Base-by-base conservation (phyloP, 306 rosid species). In the Lithocarpus polystachyus region DNA sequence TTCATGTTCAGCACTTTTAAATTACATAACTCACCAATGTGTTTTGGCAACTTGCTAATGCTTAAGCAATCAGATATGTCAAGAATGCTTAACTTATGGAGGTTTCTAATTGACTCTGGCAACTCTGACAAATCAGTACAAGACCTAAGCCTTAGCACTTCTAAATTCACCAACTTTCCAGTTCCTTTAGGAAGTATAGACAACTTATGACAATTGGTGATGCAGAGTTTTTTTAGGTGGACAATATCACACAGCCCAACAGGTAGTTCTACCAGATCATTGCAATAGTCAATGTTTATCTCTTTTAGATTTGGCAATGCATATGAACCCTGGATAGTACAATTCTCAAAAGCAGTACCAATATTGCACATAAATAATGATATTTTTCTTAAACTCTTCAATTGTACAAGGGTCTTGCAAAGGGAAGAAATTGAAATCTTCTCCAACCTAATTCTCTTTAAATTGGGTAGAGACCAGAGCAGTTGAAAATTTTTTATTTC, bases 331-430 rank as follows among this genome's bases (percentile, higher is more conserved):
- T 68, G 33, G 48, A 64, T 53, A 12, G 87, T 78, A 60, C 40
- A 10, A 13, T 77, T 75, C 18, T 54, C 53, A 55, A 88, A 89
- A 56, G 89, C 88, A 29, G 74, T 74, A 69, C 82, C 80, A 15
- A 87, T 72, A 31, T 83, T 87, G 82, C 98, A 90, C 93, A 86
- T 89, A 19, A 75, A 90, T 11, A 91, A 35, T 5, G 98, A 91
- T 24, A 83, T 51, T 52, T 93, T 91, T 37, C 56, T 73, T 13
- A 91, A 75, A 65, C 83, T 86, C 87, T 72, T 74, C 80, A 92
- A 33, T 52, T 35, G 80, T 33, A 45, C 13, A 5, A 65, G 48
- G 0, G 74, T 75, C 71, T 81, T 62, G 73, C 60, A 23, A 23
- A 90, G 76, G 64, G 76, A 76, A 76, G 89, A 87, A 81, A 89